A percentile compares a stretch with the other conserved stretches of the same genome.
Conservation (phyloP, 176 grass and related monocot species). For the Hsuehochloa calcarea region DNA sequence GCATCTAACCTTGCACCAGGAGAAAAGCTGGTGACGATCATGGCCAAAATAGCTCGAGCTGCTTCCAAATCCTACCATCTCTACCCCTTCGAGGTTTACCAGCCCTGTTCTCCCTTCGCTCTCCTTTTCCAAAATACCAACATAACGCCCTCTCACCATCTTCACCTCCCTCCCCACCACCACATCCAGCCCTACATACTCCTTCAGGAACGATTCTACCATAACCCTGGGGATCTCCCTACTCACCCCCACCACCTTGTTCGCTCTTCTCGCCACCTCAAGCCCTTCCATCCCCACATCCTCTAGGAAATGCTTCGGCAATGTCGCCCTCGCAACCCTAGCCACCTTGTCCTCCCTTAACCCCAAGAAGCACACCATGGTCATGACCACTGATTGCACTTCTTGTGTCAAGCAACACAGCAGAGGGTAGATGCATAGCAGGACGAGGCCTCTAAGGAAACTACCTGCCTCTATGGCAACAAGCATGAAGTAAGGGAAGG, state of each 20-base stretch:
- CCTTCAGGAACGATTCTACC: slow-evolving; percentile 63
- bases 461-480: slow-evolving; percentile 77
- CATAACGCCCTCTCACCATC: slow-evolving; percentile 56
- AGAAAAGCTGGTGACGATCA: slow-evolving; percentile 48
- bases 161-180: slow-evolving; percentile 71
- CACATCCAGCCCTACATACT: slow-evolving; percentile 54
- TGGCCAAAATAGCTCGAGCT: slow-evolving; percentile 7
- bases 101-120: slow-evolving; percentile 3
- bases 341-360: slow-evolving; percentile 47
- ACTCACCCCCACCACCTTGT: slow-evolving; percentile 44
- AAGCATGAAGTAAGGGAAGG: slow-evolving; percentile 84
- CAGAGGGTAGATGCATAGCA: slow-evolving; percentile 59
- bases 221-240: slow-evolving; percentile 67
- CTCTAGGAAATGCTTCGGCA: slow-evolving; percentile 80
- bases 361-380: slow-evolving; percentile 61
- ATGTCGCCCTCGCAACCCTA: slow-evolving; percentile 48
- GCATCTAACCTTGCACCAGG: slow-evolving; percentile 53
- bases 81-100: slow-evolving; percentile 8
- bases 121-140: slow-evolving; percentile 48
- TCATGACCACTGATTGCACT: slow-evolving; percentile 46
- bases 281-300: slow-evolving; percentile 65
- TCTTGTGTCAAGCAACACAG: slow-evolving; percentile 49
- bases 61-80: slow-evolving; percentile 65
- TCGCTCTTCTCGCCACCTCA: slow-evolving; percentile 34
- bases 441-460: slow-evolving; percentile 64